Base-by-base conservation (phyloP, 2,329 filamentous ascomycete genomes). In the Epichloe hybrida region DNA sequence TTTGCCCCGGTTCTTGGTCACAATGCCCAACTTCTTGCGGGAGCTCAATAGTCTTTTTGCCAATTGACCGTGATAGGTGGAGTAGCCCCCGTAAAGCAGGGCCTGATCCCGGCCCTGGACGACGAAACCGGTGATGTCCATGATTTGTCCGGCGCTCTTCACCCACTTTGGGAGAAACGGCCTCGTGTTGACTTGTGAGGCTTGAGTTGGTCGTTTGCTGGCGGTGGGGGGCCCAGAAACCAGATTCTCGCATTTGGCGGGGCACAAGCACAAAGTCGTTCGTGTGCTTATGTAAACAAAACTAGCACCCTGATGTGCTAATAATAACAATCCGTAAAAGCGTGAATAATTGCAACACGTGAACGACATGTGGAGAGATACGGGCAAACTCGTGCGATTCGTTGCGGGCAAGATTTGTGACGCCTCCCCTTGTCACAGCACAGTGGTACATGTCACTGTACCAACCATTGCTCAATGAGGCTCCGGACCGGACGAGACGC, bases 51-150 rank as follows among this genome's bases (percentile, higher is more conserved):
- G 76, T 62, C 87, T 84, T 64, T 88, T 86, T 56, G 84, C 81
- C 48, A 94, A 76, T 64, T 88, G 86, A 46, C 75, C 74, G 61
- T 89, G 84, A 67, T 97, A 97, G 52, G 84, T 84, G 62, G 80
- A 81, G 71, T 95, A 90, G 70, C 96, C 89, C 59, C 89, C 90
- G 57, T 93, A 83, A 34, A 95, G 79, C 48, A 96, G 83, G 38
- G 88, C 88, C 61, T 86, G 80, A 65, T 95, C 86, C 56, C 93
- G 79, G 57, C 85, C 83, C 49, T 82, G 80, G 62, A 89, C 78
- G 58, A 97, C 73, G 57, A 88, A 90, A 58, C 80, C 80, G 51
- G 93, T 97, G 68, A 97, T 88, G 57, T 96, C 88, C 91, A 97
- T 96, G 54, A 35, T 49, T 21, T 40, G 2, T 36, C 37, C 21